Percentiles rank a stretch among this genome's conserved stretches.
phyloP scores from a whole-genome alignment of 164 flowering plant genomes.

The Malania oleifera region DNA sequence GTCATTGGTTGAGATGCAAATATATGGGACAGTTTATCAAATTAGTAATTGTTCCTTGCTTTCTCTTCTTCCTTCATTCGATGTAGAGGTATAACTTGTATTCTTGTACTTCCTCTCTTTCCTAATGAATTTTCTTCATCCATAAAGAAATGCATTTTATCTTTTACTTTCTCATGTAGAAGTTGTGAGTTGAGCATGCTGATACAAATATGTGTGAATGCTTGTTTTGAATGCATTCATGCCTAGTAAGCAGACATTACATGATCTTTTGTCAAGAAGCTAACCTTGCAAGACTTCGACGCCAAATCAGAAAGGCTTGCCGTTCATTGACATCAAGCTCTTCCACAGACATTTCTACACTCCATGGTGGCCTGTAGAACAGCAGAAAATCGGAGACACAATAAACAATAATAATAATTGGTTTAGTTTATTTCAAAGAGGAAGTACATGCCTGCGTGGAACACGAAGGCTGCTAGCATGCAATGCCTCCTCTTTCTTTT shows the following conservation, averaged over 20 bases:
- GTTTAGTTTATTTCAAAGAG: not conserved
- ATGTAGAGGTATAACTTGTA: too few relatives aligned
- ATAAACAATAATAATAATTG: not conserved
- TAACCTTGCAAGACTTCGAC: constrained; percentile 82
- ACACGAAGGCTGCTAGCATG: constrained; percentile 78
- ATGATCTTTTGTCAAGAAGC: not conserved
- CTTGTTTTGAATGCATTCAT: too few relatives aligned
- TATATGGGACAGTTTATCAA: too few relatives aligned
- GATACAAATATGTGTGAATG: too few relatives aligned
- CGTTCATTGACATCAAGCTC: constrained; percentile 80
- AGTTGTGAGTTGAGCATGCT: too few relatives aligned
- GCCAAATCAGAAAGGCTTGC: constrained; percentile 77
- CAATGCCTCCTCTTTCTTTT: constrained; percentile 69
- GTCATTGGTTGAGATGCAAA: too few relatives aligned
- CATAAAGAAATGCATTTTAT: too few relatives aligned
- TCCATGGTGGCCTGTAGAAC: constrained; percentile 82
- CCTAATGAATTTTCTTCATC: too few relatives aligned
- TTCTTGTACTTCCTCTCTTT: too few relatives aligned
- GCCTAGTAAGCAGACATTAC: not conserved
- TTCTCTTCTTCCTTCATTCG: too few relatives aligned
- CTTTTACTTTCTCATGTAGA: too few relatives aligned
- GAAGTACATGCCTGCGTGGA: constrained; percentile 66
- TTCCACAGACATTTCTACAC: constrained; percentile 64
- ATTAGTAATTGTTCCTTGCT: too few relatives aligned
- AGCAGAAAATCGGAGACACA: not conserved